phyloP scores from a whole-genome alignment of 192 early-diverging fungal species.

The Podochytrium sp. region DNA sequence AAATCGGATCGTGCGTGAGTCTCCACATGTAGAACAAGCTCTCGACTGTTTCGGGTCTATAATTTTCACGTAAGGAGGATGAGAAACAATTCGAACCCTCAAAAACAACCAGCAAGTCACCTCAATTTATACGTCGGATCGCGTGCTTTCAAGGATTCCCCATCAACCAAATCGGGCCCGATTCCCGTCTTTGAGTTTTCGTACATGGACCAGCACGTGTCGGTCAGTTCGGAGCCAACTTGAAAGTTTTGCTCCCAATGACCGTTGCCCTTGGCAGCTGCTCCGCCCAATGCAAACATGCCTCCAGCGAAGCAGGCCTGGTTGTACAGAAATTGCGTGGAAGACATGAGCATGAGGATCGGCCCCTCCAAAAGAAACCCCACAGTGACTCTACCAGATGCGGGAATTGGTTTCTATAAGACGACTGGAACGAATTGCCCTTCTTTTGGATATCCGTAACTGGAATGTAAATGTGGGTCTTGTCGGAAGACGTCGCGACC shows the following conservation, averaged over 20 bases:
- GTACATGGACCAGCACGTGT: conserved; percentile 26
- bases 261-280: not conserved
- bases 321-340: not conserved
- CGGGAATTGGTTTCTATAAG: not conserved
- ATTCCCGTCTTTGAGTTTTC: conserved; percentile 17
- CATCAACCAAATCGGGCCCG: conserved; percentile 21
- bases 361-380: not conserved
- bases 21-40: conserved; percentile 60
- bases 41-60: conserved; percentile 49
- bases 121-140: not conserved
- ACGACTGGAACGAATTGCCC: not conserved
- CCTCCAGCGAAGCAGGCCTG: conserved; percentile 36
- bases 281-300: conserved; percentile 39
- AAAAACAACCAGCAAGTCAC: not conserved
- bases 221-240: conserved; percentile 10
- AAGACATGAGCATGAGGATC: not conserved
- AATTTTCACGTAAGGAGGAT: not conserved
- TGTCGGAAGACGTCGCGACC: not conserved
- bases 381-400: conserved; percentile 10
- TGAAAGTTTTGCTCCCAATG: conserved; percentile 12
- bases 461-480: conserved; percentile 1
- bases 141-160: not conserved
- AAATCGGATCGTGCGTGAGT: conserved; percentile 52
- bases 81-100: not conserved
- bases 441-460: not conserved